Conservation (phyloP, 768 basidiomycete genomes). For the Infundibulicybe gibba region DNA sequence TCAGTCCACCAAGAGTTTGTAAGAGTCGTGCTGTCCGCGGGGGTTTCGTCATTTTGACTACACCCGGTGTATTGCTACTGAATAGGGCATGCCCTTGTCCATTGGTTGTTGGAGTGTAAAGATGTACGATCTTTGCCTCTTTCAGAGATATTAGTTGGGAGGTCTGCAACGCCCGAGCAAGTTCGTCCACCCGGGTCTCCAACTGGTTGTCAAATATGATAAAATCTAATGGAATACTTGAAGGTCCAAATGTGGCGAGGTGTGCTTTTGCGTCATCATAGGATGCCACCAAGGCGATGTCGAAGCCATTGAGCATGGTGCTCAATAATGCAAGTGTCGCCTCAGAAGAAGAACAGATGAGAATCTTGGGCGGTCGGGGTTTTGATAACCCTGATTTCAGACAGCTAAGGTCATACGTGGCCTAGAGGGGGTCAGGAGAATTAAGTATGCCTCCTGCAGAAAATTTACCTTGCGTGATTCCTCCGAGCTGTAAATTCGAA, state of each 20-base stretch:
- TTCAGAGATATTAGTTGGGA: conserved; percentile 30
- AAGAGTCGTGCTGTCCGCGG: conserved; percentile 57
- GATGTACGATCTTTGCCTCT: conserved; percentile 64
- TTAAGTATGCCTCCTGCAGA: no score
- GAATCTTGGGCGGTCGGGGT: conserved; percentile 42
- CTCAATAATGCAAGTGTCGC: conserved; percentile 53
- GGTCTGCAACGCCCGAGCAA: conserved; percentile 46
- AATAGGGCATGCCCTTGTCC: conserved; percentile 50
- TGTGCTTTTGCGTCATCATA: conserved; percentile 42
- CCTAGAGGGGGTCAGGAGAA: conserved; percentile 27
- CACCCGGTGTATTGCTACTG: conserved; percentile 46
- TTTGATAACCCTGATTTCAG: conserved; percentile 44
- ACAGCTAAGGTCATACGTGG: conserved; percentile 39
- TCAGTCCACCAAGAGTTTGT: conserved; percentile 58
- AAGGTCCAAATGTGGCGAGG: conserved; percentile 27
- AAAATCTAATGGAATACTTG: conserved; percentile 49
- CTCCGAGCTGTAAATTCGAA: conserved; percentile 49
- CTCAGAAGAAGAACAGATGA: conserved; percentile 57
- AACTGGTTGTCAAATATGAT: conserved; percentile 66
- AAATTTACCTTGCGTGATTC: conserved; percentile 52
- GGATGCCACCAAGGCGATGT: conserved; percentile 37
- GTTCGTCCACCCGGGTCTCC: conserved; percentile 51
- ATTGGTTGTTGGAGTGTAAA: conserved; percentile 70
- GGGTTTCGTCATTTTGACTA: conserved; percentile 70
- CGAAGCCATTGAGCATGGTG: conserved; percentile 55